Percentiles rank a stretch among this genome's conserved stretches.
Evolutionary conservation across 2,329 filamentous ascomycete species (phyloP).

Genomic region (Lachnellula suecica): DNA sequence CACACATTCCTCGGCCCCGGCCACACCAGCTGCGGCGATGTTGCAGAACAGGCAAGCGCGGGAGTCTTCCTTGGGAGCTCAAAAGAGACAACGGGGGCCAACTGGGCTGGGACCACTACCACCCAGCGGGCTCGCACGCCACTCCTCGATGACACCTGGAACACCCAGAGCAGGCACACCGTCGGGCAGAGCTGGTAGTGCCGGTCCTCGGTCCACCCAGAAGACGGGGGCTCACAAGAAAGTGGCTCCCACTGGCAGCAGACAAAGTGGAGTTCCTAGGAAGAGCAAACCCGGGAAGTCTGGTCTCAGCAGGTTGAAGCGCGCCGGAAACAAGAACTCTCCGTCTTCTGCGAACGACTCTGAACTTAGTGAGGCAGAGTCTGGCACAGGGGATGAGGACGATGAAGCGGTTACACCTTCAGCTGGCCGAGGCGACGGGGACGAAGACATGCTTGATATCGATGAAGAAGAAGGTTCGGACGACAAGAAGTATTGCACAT

Average conservation of each 20-base stretch:
- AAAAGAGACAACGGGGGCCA: conserved; percentile 47
- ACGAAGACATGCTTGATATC: conserved; percentile 49
- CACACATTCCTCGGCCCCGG: conserved; percentile 50
- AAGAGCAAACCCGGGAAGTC: conserved; percentile 47
- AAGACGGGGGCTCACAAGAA: conserved; percentile 35
- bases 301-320: conserved; percentile 62
- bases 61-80: conserved; percentile 59
- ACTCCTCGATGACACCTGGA: conserved; percentile 62
- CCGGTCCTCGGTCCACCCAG: conserved; percentile 50
- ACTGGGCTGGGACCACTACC: conserved; percentile 46
- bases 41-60: conserved; percentile 56
- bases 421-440: conserved; percentile 50
- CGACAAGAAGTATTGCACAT: conserved; percentile 77
- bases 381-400: conserved; percentile 52
- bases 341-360: conserved; percentile 63
- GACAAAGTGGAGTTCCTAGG: conserved; percentile 29
- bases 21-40: conserved; percentile 60
- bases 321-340: conserved; percentile 51
- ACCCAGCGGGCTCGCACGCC: conserved; percentile 58
- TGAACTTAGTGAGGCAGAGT: conserved; percentile 63
- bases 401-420: conserved; percentile 35
- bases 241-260: conserved; percentile 31
- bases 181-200: conserved; percentile 52
- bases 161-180: conserved; percentile 52
- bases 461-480: conserved; percentile 74